Percentiles rank a stretch among this genome's conserved stretches.
These are phyloP conservation scores for Plasmodium gonderi DNA, from an alignment of 169 alveolate genomes.

Conservation along the genomic window DNA sequence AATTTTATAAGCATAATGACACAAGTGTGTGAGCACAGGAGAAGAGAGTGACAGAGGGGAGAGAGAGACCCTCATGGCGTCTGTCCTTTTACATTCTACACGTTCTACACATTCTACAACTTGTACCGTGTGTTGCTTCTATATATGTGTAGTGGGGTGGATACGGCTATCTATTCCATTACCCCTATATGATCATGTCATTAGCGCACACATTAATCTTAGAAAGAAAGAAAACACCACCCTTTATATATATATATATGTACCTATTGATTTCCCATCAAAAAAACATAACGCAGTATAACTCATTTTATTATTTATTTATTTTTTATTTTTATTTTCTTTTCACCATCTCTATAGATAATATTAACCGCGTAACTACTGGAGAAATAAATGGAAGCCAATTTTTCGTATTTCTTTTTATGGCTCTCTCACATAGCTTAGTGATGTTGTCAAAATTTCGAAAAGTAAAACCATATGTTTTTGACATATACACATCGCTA, in stretches of 20 bases:
- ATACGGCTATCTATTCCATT: too few species aligned
- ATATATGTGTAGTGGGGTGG: too few species aligned
- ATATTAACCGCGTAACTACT: constrained; percentile 41
- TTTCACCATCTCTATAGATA: constrained; percentile 1
- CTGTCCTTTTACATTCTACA: too few species aligned
- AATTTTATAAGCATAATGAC: too few species aligned
- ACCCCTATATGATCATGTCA: too few species aligned
- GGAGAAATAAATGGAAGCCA: constrained; percentile 65
- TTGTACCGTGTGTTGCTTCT: too few species aligned
- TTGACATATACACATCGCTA: constrained; percentile 66
- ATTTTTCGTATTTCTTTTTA: constrained; percentile 2
- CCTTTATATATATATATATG: neutral
- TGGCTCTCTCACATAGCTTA: constrained; percentile 38
- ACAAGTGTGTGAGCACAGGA: neutral
- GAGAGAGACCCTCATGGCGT: too few species aligned
- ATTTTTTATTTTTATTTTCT: neutral
- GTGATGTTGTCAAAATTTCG: constrained; percentile 28
- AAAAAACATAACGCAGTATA: neutral
- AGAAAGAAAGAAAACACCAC: too few species aligned
- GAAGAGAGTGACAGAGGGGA: too few species aligned
- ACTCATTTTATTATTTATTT: neutral
- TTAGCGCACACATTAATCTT: too few species aligned
- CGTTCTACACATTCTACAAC: too few species aligned
- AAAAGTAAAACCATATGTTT: constrained; percentile 33
- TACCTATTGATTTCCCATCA: neutral